Evolutionary conservation across 2,329 filamentous ascomycete genomes (phyloP).

Genomic region (Podosphaera fusca): DNA sequence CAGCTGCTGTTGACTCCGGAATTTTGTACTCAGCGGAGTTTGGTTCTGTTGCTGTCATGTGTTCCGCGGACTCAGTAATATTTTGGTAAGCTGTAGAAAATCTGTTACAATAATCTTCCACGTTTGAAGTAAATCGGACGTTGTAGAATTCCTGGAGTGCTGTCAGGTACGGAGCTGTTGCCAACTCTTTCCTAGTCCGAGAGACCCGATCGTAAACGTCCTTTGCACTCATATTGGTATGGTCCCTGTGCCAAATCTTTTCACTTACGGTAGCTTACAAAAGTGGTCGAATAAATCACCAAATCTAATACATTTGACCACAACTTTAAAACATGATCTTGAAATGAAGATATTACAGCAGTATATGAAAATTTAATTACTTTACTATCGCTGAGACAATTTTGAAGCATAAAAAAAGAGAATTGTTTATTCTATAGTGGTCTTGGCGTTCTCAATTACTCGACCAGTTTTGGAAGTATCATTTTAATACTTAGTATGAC

Average conservation of each 20-base stretch:
- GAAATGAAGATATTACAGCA: no score
- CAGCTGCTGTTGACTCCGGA: not conserved
- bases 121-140: not conserved
- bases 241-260: not conserved
- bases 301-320: no score
- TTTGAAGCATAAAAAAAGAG: no score
- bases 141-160: not conserved
- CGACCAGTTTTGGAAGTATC: no score
- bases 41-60: not conserved
- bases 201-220: not conserved
- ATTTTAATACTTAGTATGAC: no score
- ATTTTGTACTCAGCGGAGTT: not conserved
- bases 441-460: no score
- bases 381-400: no score
- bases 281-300: no score
- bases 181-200: not conserved
- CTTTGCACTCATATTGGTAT: not conserved
- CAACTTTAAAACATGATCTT: no score
- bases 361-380: no score
- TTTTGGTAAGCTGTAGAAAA: not conserved
- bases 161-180: not conserved
- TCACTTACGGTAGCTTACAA: not conserved
- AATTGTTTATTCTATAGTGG: no score
- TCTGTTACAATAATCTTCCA: not conserved
- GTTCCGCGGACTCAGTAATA: not conserved